A percentile compares a stretch with the other conserved stretches of the same genome.
These are phyloP conservation scores for Digitaria exilis DNA, from an alignment of 202 grass and related monocot species.

Conservation along the genomic window DNA sequence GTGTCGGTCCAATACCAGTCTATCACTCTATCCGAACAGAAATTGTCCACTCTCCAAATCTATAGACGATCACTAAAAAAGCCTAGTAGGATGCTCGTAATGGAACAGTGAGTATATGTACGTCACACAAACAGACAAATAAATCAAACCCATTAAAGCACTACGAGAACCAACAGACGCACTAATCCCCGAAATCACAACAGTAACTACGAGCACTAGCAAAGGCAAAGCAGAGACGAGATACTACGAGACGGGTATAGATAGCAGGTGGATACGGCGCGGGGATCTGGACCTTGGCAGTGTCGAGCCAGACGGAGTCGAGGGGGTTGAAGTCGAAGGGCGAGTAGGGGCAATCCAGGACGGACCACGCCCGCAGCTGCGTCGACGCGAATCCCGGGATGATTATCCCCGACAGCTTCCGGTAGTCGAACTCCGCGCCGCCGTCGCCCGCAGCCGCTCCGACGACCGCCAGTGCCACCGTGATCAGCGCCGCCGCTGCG, in stretches of 20 bases:
- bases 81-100: too few species aligned
- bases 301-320: conserved; percentile 95
- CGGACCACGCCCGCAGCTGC: conserved; percentile 95
- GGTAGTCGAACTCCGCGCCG: conserved; percentile 58
- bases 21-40: conserved; percentile 30
- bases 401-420: conserved; percentile 91
- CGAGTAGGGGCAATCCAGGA: conserved; percentile 93
- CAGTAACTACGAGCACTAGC: background rate
- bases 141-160: background rate
- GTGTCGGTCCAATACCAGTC: background rate
- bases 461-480: background rate
- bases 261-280: background rate
- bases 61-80: background rate
- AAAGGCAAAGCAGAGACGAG: background rate
- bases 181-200: background rate
- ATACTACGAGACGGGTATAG: background rate
- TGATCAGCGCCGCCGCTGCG: background rate
- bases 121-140: background rate
- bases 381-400: conserved; percentile 96
- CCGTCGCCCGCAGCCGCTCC: conserved; percentile 26
- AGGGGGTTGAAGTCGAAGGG: conserved; percentile 97
- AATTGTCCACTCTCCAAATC: background rate
- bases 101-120: background rate
- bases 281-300: conserved; percentile 56
- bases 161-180: background rate